Percentiles rank a stretch among this genome's conserved stretches.
Evolutionary conservation across 768 basidiomycete genomes (phyloP).

Genomic region (Scleroderma bovista): DNA sequence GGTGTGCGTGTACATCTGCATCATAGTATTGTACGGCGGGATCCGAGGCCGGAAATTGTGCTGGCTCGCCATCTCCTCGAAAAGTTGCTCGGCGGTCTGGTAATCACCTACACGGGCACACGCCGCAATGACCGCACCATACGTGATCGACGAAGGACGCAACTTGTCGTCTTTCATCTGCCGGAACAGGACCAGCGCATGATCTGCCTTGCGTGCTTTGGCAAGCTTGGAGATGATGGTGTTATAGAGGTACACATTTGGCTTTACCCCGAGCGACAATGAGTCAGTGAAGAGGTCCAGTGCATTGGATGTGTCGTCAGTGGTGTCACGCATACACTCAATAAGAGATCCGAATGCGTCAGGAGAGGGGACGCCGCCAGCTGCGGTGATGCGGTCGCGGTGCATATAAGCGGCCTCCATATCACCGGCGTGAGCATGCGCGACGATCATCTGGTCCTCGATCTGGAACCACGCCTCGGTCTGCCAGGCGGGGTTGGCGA

Average conservation of each 20-base stretch:
- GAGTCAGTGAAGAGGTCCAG: slow-evolving; percentile 80
- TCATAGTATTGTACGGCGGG: slow-evolving; percentile 98
- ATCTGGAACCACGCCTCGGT: slow-evolving; percentile 63
- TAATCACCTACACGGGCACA: slow-evolving; percentile 92
- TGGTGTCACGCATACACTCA: slow-evolving; percentile 83
- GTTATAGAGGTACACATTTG: slow-evolving; percentile 91
- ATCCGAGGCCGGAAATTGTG: slow-evolving; percentile 81
- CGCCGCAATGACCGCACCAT: slow-evolving; percentile 89
- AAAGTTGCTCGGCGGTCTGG: slow-evolving; percentile 73
- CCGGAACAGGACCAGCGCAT: slow-evolving; percentile 81
- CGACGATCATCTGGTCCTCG: slow-evolving; percentile 89
- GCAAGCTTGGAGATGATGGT: slow-evolving; percentile 95
- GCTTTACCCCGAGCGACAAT: slow-evolving; percentile 56
- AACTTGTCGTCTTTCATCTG: slow-evolving; percentile 67
- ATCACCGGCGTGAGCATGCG: slow-evolving; percentile 75
- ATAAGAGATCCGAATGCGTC: slow-evolving; percentile 94
- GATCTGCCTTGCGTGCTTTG: slow-evolving; percentile 89
- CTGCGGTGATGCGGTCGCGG: slow-evolving; percentile 68
- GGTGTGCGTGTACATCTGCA: slow-evolving; percentile 91
- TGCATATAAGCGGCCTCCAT: slow-evolving; percentile 78
- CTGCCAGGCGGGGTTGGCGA: slow-evolving; percentile 43
- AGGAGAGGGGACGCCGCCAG: slow-evolving; percentile 73
- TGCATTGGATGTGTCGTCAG: slow-evolving; percentile 89
- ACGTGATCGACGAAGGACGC: slow-evolving; percentile 80
- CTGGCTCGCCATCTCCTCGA: slow-evolving; percentile 74